phyloP scores from a whole-genome alignment of 352 stramenopile genomes.

The Pythium rishiriense region DNA sequence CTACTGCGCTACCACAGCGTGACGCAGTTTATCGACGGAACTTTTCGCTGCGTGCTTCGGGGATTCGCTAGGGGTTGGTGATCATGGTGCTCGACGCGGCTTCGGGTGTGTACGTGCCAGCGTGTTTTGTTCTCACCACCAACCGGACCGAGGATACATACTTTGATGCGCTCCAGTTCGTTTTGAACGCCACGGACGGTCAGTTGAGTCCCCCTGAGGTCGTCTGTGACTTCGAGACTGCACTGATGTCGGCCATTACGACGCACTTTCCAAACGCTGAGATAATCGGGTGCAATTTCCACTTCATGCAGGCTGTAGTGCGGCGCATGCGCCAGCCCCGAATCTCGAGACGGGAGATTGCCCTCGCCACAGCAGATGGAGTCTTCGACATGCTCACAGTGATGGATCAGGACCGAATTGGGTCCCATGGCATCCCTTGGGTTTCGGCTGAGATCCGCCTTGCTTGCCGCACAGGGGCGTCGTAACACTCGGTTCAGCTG shows the following conservation, averaged over 20 bases:
- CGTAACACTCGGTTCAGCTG: too few species aligned
- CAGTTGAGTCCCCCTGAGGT: neutral
- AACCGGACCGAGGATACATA: slow-evolving; percentile 16
- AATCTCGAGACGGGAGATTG: too few species aligned
- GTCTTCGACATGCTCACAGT: too few species aligned
- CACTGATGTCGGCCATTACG: neutral
- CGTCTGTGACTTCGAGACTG: neutral
- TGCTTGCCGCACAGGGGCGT: too few species aligned
- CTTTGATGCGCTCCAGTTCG: slow-evolving; percentile 17
- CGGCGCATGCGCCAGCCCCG: too few species aligned
- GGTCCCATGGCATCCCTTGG: too few species aligned
- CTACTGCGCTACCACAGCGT: slow-evolving; percentile 21
- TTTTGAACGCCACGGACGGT: neutral
- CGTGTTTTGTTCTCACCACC: slow-evolving; percentile 25
- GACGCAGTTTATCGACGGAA: slow-evolving; percentile 25
- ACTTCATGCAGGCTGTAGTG: too few species aligned
- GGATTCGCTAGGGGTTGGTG: slow-evolving; percentile 18
- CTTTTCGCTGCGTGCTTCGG: slow-evolving; percentile 22
- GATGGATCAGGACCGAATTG: too few species aligned
- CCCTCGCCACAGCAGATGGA: too few species aligned
- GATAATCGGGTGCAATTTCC: too few species aligned
- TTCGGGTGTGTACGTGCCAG: slow-evolving; percentile 16
- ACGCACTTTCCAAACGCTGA: neutral
- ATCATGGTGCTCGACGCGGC: slow-evolving; percentile 28
- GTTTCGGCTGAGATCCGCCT: too few species aligned